Conservation (phyloP, 2,329 filamentous ascomycete species). For the Apiospora rasikravindrae region DNA sequence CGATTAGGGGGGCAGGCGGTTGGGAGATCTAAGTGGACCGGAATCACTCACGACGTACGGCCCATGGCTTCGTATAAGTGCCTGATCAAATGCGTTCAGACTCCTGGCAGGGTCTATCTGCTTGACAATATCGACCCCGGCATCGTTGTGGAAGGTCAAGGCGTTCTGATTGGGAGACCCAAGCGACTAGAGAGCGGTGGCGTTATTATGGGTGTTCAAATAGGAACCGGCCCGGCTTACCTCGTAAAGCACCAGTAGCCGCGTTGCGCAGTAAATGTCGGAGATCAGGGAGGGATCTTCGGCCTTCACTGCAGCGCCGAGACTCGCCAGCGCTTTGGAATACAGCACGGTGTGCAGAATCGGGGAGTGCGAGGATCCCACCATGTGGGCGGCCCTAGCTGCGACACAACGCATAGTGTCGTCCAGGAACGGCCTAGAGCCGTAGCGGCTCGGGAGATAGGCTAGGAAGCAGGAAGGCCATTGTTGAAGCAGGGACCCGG, state of each 20-base stretch:
- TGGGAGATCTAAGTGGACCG: not conserved
- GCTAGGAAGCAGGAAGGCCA: not conserved
- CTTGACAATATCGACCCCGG: not conserved
- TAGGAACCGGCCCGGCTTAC: not conserved
- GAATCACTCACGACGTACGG: not conserved
- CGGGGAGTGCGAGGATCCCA: not conserved
- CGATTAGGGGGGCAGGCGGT: not conserved
- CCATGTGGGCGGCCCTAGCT: not conserved
- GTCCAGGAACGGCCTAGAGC: not conserved
- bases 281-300: not conserved
- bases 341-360: not conserved
- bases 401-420: slow-evolving; percentile 6
- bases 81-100: not conserved
- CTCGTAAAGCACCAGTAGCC: slow-evolving; percentile 9
- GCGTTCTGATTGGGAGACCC: slow-evolving; percentile 1
- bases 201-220: not conserved
- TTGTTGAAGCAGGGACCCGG: not conserved
- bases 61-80: not conserved
- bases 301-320: not conserved
- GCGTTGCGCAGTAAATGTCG: not conserved
- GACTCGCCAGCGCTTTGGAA: not conserved
- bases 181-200: not conserved
- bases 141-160: not conserved
- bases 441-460: slow-evolving; percentile 2
- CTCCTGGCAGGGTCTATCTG: not conserved